Conservation (phyloP, 805 yeast species). For the Debaryomyces maramus region DNA sequence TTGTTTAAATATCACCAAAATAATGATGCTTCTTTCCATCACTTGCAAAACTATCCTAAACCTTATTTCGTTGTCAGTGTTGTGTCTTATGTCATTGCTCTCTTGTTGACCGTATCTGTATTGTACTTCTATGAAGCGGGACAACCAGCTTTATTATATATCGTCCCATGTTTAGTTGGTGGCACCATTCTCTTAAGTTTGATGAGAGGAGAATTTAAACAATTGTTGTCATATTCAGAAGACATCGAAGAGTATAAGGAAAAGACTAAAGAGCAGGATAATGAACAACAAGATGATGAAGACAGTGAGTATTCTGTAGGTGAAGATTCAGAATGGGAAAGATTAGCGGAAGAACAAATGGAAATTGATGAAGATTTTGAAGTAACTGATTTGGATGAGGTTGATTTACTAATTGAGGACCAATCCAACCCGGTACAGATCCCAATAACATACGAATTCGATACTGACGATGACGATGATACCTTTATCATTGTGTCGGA, state of each 20-base stretch:
- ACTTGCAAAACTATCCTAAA: constrained; percentile 34
- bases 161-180: constrained; percentile 49
- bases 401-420: constrained; percentile 5
- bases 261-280: neutral
- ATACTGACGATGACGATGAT: constrained; percentile 19
- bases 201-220: constrained; percentile 41
- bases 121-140: constrained; percentile 43
- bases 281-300: constrained; percentile 11
- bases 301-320: constrained; percentile 9
- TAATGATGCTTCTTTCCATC: constrained; percentile 37
- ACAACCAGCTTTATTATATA: constrained; percentile 68
- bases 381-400: constrained; percentile 7
- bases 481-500: constrained; percentile 17
- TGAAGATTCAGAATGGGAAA: constrained; percentile 15
- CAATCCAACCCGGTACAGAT: constrained; percentile 10
- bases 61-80: constrained; percentile 49
- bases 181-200: constrained; percentile 34
- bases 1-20: constrained; percentile 30
- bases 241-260: constrained; percentile 21
- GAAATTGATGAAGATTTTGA: constrained; percentile 18
- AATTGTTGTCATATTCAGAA: constrained; percentile 39
- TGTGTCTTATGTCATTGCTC: constrained; percentile 49
- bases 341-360: constrained; percentile 12
- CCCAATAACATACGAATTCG: constrained; percentile 12
- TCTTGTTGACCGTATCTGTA: constrained; percentile 43